phyloP scores from a whole-genome alignment of 495 filamentous ascomycete species.

The Penicillium psychrofluorescens region DNA sequence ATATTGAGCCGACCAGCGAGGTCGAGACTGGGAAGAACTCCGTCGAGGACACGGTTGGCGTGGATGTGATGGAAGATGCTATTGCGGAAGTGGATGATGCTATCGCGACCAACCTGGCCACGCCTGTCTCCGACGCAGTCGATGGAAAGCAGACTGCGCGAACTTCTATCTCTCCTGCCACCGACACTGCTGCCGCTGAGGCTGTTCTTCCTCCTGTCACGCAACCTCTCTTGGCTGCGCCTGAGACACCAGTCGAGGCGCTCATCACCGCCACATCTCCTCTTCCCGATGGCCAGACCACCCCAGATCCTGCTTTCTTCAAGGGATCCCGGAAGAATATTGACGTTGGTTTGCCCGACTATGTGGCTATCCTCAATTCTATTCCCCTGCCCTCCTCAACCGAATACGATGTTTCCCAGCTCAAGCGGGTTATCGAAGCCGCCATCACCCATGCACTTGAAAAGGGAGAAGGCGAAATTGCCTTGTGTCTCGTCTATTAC shows the following conservation, averaged over 20 bases:
- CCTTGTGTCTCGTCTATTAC: conserved; percentile 12
- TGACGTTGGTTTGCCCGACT: conserved; percentile 2
- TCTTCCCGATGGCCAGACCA: no score
- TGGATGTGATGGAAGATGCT: background rate
- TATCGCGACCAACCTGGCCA: conserved; percentile 4
- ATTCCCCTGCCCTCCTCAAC: conserved; percentile 9
- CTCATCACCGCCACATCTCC: no score
- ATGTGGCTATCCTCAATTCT: conserved; percentile 3
- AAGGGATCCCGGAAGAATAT: background rate
- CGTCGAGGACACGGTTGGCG: conserved; percentile 1
- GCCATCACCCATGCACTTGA: conserved; percentile 5
- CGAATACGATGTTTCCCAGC: conserved; percentile 7
- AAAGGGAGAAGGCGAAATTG: conserved; percentile 1
- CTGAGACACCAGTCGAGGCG: background rate
- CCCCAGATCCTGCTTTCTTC: no score
- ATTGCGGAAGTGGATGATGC: conserved; percentile 1
- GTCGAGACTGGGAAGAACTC: conserved; percentile 2
- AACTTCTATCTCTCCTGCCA: conserved; percentile 3
- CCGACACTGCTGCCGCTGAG: background rate
- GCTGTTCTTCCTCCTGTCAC: background rate
- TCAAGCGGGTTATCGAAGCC: conserved; percentile 7
- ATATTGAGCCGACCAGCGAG: background rate
- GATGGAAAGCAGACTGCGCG: background rate
- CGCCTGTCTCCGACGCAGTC: conserved; percentile 8
- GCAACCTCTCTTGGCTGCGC: background rate